phyloP scores from a whole-genome alignment of 106 monocot species.

The Cymbidium sinense region DNA sequence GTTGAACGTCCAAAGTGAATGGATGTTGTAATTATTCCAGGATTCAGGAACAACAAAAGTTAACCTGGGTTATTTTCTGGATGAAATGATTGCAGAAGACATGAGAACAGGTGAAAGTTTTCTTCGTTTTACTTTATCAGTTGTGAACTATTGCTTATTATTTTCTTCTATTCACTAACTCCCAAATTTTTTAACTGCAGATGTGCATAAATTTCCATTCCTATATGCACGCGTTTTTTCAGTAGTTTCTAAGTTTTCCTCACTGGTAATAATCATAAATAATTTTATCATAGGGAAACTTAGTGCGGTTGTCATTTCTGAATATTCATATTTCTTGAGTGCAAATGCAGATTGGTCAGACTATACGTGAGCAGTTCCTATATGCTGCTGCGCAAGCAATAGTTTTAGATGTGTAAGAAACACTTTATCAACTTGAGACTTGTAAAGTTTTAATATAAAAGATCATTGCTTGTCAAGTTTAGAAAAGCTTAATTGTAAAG shows the following conservation, averaged over 20 bases:
- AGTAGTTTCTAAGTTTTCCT: constrained; percentile 61
- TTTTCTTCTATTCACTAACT: not conserved
- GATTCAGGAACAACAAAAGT: constrained; percentile 38
- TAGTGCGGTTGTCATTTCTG: not conserved
- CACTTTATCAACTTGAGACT: not conserved
- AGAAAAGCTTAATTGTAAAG: too few species aligned
- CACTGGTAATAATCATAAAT: constrained; percentile 40
- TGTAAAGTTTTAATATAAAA: constrained; percentile 2
- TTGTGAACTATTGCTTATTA: not conserved
- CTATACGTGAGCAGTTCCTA: constrained; percentile 49
- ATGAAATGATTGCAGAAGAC: constrained; percentile 63
- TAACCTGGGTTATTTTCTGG: constrained; percentile 41
- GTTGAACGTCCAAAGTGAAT: not conserved
- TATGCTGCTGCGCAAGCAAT: constrained; percentile 62
- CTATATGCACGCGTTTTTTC: constrained; percentile 80
- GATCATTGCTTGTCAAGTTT: constrained; percentile 12
- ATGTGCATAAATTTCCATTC: constrained; percentile 67
- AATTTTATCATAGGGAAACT: not conserved
- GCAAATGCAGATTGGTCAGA: constrained; percentile 51
- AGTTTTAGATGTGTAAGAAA: constrained; percentile 70
- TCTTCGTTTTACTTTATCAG: not conserved
- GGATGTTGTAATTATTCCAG: constrained; percentile 19
- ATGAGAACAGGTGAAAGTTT: constrained; percentile 38
- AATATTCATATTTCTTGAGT: constrained; percentile 5
- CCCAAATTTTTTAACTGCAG: constrained; percentile 23